These are phyloP conservation scores for Sugiyamaella paludigena DNA, from an alignment of 1,139 yeast species.

Conservation along the genomic window DNA sequence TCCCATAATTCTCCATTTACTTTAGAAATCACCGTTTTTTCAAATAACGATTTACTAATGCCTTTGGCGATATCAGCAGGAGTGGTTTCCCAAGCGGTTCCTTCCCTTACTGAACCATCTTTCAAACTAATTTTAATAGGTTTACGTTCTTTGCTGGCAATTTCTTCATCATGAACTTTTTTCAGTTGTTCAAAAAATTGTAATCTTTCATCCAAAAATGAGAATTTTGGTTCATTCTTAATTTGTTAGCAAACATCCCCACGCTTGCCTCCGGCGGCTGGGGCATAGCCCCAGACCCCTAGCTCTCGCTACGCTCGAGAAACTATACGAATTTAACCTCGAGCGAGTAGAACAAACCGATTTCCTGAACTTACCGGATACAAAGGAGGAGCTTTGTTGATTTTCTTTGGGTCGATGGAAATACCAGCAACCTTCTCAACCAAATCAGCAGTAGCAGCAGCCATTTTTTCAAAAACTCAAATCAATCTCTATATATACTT, in stretches of 20 bases:
- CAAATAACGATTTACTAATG: constrained; percentile 84
- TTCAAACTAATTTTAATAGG: constrained; percentile 78
- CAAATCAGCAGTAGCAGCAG: constrained; percentile 40
- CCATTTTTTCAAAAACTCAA: constrained; percentile 3
- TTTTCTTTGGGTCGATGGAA: constrained; percentile 42
- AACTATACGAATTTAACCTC: constrained; percentile 47
- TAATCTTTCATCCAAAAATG: constrained; percentile 75
- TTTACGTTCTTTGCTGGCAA: constrained; percentile 58
- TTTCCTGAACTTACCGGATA: constrained; percentile 26
- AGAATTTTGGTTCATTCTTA: constrained; percentile 65
- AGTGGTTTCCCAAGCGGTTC: constrained; percentile 82
- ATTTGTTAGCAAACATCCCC: constrained; percentile 4
- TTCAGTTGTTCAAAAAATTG: constrained; percentile 77
- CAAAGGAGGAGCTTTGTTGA: constrained; percentile 19
- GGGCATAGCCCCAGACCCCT: background rate
- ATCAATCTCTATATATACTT: background rate
- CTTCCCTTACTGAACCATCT: constrained; percentile 79
- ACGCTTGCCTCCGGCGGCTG: too few species aligned
- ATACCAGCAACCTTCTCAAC: constrained; percentile 55
- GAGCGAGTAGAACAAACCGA: constrained; percentile 27
- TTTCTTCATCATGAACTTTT: constrained; percentile 69
- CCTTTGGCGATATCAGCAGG: constrained; percentile 82
- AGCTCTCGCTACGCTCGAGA: background rate
- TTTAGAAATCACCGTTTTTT: constrained; percentile 86
- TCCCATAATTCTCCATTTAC: constrained; percentile 94